Evolutionary conservation across 768 basidiomycete species (phyloP), one percentile per base, ranked within the genome.

Genomic region (Lactarius hengduanensis): DNA sequence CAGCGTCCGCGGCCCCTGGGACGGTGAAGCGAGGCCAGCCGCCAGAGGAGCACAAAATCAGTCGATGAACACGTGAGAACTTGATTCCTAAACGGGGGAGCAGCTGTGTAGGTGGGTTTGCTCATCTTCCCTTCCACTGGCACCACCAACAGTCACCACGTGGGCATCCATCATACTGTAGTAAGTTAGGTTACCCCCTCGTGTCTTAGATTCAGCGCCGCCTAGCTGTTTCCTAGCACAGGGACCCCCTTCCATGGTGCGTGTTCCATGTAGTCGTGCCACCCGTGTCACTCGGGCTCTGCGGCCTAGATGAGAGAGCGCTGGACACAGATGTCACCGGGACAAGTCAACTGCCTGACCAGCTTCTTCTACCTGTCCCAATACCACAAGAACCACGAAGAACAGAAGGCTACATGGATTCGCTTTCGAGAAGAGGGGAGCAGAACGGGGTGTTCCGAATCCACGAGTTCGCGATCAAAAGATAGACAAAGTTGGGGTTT

Each of bases 141-240:
- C 30, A 30, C 47, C 50, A 26, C 7, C 11, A 18, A 22, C 57
- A 40, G 36, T 11, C 6, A 53, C 58, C 65, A 66, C 65, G 65
- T 66, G 65, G 13, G 22, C 50, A 26, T 4, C 22, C 50, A 53
- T 53, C 50, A 53, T 26, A 7, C 50, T 26, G 22, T 16, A 53
- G 22, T 53, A 1, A 53, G 50, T 53, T 53, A 53, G 26, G 11
- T 53, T 16, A 26, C 50, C 15, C 26, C 43, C 60, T 57, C 59
- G 22, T 40, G 20, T 36, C 50, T 30, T 54, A 8, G 32, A 30
- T 38, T 26, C 55, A 22, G 60, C 55, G 60, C 55, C 36, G 34
- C 56, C 60, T 66, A 66, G 61, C 65, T 43, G 58, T 61, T 61
- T 61, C 59, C 59, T 20, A 66, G 32, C 1, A 20, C 4, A 50